phyloP scores from a whole-genome alignment of 148 eudicot genomes.

The Silene uniflora region DNA sequence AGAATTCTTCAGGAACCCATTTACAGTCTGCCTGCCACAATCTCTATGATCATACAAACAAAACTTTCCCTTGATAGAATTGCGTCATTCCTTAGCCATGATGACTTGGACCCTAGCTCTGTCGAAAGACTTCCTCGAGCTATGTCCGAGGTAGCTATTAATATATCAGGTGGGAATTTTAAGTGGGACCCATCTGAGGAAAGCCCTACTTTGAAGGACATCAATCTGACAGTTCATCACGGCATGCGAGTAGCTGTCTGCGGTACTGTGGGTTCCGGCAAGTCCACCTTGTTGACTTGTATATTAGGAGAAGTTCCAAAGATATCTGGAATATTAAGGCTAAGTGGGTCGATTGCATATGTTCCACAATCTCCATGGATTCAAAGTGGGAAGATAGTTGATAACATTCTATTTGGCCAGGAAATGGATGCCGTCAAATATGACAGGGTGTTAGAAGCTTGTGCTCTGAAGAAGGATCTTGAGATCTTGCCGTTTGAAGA shows the following conservation, averaged over 20 bases:
- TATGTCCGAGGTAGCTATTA: conserved; percentile 34
- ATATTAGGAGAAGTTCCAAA: conserved; percentile 48
- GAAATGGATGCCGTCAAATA: conserved; percentile 35
- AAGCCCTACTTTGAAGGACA: conserved; percentile 30
- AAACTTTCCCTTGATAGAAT: conserved; percentile 48
- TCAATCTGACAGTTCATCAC: conserved; percentile 27
- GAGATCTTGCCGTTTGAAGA: conserved; percentile 38
- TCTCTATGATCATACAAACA: conserved; percentile 37
- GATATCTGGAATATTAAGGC: conserved; percentile 29
- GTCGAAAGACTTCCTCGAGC: conserved; percentile 36
- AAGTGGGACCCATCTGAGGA: conserved; percentile 32
- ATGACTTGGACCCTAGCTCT: conserved; percentile 32
- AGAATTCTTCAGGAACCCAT: conserved; percentile 40
- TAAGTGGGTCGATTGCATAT: conserved; percentile 46
- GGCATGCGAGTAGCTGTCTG: conserved; percentile 38
- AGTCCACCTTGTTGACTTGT: conserved; percentile 48
- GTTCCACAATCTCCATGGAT: conserved; percentile 49
- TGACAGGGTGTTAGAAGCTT: conserved; percentile 34
- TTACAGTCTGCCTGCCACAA: conserved; percentile 30
- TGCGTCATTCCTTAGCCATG: conserved; percentile 39
- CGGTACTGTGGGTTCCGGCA: conserved; percentile 46
- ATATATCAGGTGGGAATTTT: conserved; percentile 38
- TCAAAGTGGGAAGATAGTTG: conserved; percentile 52
- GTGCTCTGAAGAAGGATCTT: conserved; percentile 44
- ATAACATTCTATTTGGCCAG: conserved; percentile 45